These are phyloP conservation scores for Colletotrichum lentis DNA, from an alignment of 2,329 filamentous ascomycete genomes.

Conservation along the genomic window DNA sequence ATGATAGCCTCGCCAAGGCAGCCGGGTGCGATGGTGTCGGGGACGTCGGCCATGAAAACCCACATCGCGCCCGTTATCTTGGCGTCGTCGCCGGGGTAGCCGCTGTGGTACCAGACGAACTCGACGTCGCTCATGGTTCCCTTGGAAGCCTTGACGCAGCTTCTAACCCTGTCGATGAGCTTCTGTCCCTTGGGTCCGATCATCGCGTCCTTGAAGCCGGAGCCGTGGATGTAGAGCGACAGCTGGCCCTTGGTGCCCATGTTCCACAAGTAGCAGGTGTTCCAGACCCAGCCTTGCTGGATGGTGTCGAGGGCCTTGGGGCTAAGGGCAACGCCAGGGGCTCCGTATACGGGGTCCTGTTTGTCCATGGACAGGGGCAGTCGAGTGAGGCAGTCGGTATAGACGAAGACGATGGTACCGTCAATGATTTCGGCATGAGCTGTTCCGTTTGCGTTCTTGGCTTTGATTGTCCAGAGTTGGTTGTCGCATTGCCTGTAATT, in stretches of 20 bases:
- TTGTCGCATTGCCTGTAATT: background rate
- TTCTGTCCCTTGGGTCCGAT: conserved; percentile 20
- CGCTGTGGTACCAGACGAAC: conserved; percentile 19
- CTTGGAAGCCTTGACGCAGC: background rate
- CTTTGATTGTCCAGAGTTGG: conserved; percentile 2
- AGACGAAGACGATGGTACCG: conserved; percentile 38
- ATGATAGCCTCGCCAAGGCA: conserved; percentile 2
- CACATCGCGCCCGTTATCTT: conserved; percentile 16
- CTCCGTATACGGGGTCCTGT: conserved; percentile 38
- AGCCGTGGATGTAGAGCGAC: conserved; percentile 15
- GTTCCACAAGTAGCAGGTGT: conserved; percentile 26
- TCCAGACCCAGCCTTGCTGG: conserved; percentile 37
- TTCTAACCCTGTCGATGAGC: background rate
- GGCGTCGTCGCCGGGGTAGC: background rate
- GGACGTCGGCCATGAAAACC: background rate
- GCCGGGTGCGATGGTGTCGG: background rate
- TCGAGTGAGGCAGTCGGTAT: conserved; percentile 39
- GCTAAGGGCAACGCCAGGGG: conserved; percentile 35
- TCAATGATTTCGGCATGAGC: conserved; percentile 12
- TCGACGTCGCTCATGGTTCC: background rate
- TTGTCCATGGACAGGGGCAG: conserved; percentile 32
- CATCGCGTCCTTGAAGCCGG: conserved; percentile 18
- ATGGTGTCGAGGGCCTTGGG: conserved; percentile 12
- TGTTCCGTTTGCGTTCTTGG: background rate
- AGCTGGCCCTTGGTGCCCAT: conserved; percentile 13